Conservation (phyloP, 1,139 yeast species). For the Saccharomycopsis crataegensis region DNA sequence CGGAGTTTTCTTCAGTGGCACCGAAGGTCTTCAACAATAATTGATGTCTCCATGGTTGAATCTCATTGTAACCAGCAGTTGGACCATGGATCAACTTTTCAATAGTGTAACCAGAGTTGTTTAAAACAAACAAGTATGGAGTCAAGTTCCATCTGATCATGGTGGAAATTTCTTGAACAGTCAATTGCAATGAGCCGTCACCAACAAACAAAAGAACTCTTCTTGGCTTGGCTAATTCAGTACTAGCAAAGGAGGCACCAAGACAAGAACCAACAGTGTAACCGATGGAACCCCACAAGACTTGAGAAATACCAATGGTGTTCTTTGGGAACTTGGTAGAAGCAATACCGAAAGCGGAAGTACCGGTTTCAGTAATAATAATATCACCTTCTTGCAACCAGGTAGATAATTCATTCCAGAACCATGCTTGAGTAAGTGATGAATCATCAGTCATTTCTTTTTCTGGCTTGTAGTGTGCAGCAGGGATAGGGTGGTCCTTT, state of each 20-base stretch:
- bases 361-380: slow-evolving; percentile 81
- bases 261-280: slow-evolving; percentile 78
- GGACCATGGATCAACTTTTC: slow-evolving; percentile 85
- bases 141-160: slow-evolving; percentile 73
- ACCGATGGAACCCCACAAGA: slow-evolving; percentile 88
- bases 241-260: slow-evolving; percentile 83
- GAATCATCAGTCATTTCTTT: slow-evolving; percentile 23
- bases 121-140: slow-evolving; percentile 75
- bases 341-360: slow-evolving; percentile 81
- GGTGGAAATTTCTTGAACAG: slow-evolving; percentile 82
- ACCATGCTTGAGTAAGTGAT: slow-evolving; percentile 63
- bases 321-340: slow-evolving; percentile 71
- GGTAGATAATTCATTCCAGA: slow-evolving; percentile 69
- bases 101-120: slow-evolving; percentile 85
- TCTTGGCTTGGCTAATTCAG: slow-evolving; percentile 59
- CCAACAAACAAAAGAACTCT: slow-evolving; percentile 81
- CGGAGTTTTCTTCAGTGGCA: slow-evolving; percentile 48
- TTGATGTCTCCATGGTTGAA: slow-evolving; percentile 78
- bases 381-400: slow-evolving; percentile 79
- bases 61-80: slow-evolving; percentile 66
- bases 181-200: slow-evolving; percentile 84
- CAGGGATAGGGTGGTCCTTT: slow-evolving; percentile 42
- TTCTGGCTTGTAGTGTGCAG: slow-evolving; percentile 29
- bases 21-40: slow-evolving; percentile 63
- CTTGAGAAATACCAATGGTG: slow-evolving; percentile 76